Evolutionary conservation across 306 rosid species (phyloP).

Genomic region (Hylodesmum podocarpum): DNA sequence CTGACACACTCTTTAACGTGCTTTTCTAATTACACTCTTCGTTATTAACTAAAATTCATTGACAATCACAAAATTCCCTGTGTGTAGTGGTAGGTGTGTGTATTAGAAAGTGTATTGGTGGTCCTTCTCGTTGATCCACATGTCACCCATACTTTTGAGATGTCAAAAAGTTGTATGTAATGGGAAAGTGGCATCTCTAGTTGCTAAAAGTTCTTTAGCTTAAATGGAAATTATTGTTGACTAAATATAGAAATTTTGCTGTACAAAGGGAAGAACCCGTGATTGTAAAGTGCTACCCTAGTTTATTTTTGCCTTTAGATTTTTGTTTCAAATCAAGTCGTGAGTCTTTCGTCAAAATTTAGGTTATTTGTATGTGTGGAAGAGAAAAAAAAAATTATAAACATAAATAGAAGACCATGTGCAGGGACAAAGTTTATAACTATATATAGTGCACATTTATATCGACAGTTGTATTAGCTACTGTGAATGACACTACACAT

Average conservation of each 20-base stretch:
- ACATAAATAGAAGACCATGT: background rate
- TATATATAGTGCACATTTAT: background rate
- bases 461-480: background rate
- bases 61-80: background rate
- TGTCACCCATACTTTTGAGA: background rate
- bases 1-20: background rate
- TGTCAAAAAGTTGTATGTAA: background rate
- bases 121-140: background rate
- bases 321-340: background rate
- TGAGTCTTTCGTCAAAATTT: background rate
- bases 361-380: background rate
- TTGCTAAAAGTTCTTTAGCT: background rate
- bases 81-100: no score
- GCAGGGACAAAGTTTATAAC: background rate
- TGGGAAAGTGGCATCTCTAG: background rate
- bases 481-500: background rate
- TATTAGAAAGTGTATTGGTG: background rate
- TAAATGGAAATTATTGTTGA: background rate
- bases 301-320: background rate
- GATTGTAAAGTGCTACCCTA: background rate
- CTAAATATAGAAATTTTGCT: background rate
- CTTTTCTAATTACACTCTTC: background rate
- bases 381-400: background rate
- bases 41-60: background rate
- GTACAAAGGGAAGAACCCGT: background rate